Percentiles rank a stretch among this genome's conserved stretches.
These are phyloP conservation scores for Penicillium soppii DNA, from an alignment of 495 filamentous ascomycete species.

Conservation along the genomic window DNA sequence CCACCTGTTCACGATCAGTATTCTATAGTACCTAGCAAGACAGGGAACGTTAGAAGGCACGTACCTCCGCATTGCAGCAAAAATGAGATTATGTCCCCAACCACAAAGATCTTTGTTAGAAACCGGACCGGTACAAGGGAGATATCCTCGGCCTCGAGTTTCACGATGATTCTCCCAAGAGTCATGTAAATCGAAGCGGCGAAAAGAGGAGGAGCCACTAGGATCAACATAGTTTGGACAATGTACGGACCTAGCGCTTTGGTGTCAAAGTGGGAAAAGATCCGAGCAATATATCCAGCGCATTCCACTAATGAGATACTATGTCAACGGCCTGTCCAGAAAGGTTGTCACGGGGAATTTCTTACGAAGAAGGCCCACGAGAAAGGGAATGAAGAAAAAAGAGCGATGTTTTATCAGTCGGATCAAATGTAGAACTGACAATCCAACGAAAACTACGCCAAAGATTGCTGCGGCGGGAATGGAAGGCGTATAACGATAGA, in stretches of 20 bases:
- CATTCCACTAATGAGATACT: constrained; percentile 20
- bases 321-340: too few relatives aligned
- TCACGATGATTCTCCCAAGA: constrained; percentile 47
- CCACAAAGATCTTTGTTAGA: constrained; percentile 28
- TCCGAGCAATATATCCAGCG: constrained; percentile 23
- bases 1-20: constrained; percentile 15
- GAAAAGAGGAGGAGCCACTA: constrained; percentile 39
- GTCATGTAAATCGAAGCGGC: constrained; percentile 59
- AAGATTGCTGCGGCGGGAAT: constrained; percentile 51
- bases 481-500: constrained; percentile 41
- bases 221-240: constrained; percentile 33
- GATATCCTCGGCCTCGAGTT: constrained; percentile 35
- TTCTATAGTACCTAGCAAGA: not conserved
- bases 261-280: constrained; percentile 21
- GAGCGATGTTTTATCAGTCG: constrained; percentile 14
- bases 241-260: constrained; percentile 26
- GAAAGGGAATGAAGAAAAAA: constrained; percentile 22
- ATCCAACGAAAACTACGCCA: constrained; percentile 44
- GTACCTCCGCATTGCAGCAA: constrained; percentile 22
- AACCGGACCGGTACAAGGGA: constrained; percentile 16
- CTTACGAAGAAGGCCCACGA: constrained; percentile 28
- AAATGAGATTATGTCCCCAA: constrained; percentile 28
- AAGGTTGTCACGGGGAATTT: not conserved
- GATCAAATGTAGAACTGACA: constrained; percentile 42
- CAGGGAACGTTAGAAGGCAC: not conserved